These are phyloP conservation scores for Pleurotus citrinopileatus DNA, from an alignment of 768 basidiomycete genomes.

Conservation along the genomic window DNA sequence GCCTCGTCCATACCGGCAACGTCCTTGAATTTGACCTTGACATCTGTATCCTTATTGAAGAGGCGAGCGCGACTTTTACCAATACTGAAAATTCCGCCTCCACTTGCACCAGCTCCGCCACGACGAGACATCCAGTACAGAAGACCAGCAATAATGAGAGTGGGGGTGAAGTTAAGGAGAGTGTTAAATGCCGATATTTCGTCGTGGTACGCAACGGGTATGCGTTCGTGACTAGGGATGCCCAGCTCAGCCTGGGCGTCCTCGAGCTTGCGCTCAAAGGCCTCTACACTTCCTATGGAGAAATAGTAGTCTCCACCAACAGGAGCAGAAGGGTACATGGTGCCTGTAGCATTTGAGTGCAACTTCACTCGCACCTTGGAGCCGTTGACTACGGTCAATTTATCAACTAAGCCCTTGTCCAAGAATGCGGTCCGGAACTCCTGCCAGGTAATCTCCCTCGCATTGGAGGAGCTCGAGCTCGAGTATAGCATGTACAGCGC, in stretches of 20 bases:
- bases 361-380: constrained; percentile 88
- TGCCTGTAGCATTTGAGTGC: constrained; percentile 83
- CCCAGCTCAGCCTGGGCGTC: constrained; percentile 90
- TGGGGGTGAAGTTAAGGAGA: constrained; percentile 91
- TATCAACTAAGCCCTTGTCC: constrained; percentile 94
- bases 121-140: constrained; percentile 87
- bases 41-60: constrained; percentile 96
- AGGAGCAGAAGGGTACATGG: constrained; percentile 65
- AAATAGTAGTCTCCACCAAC: constrained; percentile 76
- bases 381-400: constrained; percentile 88
- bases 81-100: constrained; percentile 94
- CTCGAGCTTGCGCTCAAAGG: constrained; percentile 92
- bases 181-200: constrained; percentile 85
- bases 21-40: constrained; percentile 91
- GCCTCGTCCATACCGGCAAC: constrained; percentile 99
- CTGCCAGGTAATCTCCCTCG: constrained; percentile 98
- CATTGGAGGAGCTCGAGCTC: constrained; percentile 47
- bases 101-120: constrained; percentile 55
- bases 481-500: constrained; percentile 67
- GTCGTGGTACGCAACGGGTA: constrained; percentile 96
- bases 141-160: constrained; percentile 85
- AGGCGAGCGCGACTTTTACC: constrained; percentile 93
- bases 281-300: constrained; percentile 96
- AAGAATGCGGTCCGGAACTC: constrained; percentile 98
- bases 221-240: constrained; percentile 88